phyloP scores from a whole-genome alignment of 2,329 filamentous ascomycete species.

The Capronia coronata region DNA sequence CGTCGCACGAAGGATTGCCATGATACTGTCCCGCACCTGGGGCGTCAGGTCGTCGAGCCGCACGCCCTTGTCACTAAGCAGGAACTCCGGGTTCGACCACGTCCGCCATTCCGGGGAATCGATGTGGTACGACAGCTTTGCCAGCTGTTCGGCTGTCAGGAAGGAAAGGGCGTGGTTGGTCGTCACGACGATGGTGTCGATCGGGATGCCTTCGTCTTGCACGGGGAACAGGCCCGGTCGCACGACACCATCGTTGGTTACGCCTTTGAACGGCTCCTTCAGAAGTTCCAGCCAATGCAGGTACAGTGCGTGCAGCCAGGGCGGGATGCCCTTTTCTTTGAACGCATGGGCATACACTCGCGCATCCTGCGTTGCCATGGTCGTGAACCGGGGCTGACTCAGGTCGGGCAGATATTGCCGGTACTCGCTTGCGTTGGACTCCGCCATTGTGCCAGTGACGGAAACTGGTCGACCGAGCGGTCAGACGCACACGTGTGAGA shows the following conservation, averaged over 20 bases:
- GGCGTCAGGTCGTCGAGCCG: slow-evolving; percentile 58
- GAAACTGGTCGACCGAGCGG: no score
- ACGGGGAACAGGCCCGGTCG: slow-evolving; percentile 50
- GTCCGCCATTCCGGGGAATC: slow-evolving; percentile 67
- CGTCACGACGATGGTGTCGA: slow-evolving; percentile 50
- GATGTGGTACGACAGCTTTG: slow-evolving; percentile 53
- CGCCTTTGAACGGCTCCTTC: slow-evolving; percentile 62
- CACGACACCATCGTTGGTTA: slow-evolving; percentile 58
- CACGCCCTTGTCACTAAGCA: slow-evolving; percentile 62
- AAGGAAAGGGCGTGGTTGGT: slow-evolving; percentile 43
- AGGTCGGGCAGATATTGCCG: slow-evolving; percentile 59
- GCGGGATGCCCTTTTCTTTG: slow-evolving; percentile 53
- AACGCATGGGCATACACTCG: slow-evolving; percentile 58
- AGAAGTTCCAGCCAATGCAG: slow-evolving; percentile 52
- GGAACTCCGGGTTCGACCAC: slow-evolving; percentile 67
- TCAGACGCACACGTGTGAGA: no score
- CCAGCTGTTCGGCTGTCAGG: slow-evolving; percentile 46
- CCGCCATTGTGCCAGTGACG: slow-evolving; percentile 12
- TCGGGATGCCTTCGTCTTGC: slow-evolving; percentile 59
- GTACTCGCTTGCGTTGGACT: slow-evolving; percentile 36
- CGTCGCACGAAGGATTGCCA: slow-evolving; percentile 51
- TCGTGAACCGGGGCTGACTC: slow-evolving; percentile 54
- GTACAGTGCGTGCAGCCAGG: slow-evolving; percentile 60
- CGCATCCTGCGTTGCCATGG: slow-evolving; percentile 56
- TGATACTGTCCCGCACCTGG: slow-evolving; percentile 44